Conservation (phyloP, 192 early-diverging fungal genomes). For the Coemansia sp. region DNA sequence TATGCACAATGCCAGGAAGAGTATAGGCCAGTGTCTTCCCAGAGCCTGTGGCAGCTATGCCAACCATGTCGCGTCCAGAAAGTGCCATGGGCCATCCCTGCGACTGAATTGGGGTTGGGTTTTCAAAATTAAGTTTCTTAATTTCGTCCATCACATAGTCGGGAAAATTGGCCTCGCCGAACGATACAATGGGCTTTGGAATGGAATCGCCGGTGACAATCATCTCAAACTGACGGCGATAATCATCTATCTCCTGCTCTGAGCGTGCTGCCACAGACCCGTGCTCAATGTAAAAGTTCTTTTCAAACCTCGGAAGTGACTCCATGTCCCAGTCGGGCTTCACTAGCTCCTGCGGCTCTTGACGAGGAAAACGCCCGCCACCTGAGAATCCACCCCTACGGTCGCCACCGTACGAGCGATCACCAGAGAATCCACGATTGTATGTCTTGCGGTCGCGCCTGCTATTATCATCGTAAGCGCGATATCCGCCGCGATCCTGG, state of each 20-base stretch:
- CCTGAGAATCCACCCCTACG: slow-evolving; percentile 18
- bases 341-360: slow-evolving; percentile 42
- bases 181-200: slow-evolving; percentile 86
- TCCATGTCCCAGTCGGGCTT: slow-evolving; percentile 68
- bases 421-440: slow-evolving; percentile 29
- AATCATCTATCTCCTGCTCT: slow-evolving; percentile 73
- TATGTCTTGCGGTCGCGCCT: slow-evolving; percentile 65
- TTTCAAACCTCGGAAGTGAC: slow-evolving; percentile 81
- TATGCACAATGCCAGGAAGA: slow-evolving; percentile 95
- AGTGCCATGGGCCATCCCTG: slow-evolving; percentile 99
- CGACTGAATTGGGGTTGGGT: slow-evolving; percentile 92
- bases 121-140: slow-evolving; percentile 76
- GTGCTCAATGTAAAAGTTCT: slow-evolving; percentile 96
- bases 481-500: slow-evolving; percentile 58
- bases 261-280: slow-evolving; percentile 66
- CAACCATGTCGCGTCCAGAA: slow-evolving; percentile 91
- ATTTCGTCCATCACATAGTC: slow-evolving; percentile 89
- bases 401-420: slow-evolving; percentile 18
- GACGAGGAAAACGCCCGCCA: slow-evolving; percentile 30
- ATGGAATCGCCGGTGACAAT: slow-evolving; percentile 79
- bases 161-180: slow-evolving; percentile 92
- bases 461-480: slow-evolving; percentile 65
- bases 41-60: slow-evolving; percentile 83
- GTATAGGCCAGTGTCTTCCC: slow-evolving; percentile 97
- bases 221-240: slow-evolving; percentile 78